These are phyloP conservation scores for Mycena crocata DNA, from an alignment of 768 basidiomycete species.

Conservation along the genomic window DNA sequence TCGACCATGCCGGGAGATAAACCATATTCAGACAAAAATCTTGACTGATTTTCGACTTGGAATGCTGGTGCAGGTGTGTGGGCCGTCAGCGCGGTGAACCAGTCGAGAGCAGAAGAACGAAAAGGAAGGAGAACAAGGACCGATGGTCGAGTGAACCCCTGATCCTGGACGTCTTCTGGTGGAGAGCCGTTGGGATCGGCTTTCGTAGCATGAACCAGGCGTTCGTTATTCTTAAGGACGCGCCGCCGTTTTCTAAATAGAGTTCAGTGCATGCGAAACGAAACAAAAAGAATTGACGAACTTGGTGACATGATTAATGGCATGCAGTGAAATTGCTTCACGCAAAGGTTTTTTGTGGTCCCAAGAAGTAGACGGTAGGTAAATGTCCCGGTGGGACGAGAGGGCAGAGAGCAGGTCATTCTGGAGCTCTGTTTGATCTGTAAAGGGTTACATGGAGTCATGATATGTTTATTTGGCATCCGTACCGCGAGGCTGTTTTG, in stretches of 20 bases:
- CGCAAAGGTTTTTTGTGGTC: constrained; percentile 73
- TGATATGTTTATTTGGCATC: neutral
- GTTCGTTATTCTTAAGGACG: constrained; percentile 94
- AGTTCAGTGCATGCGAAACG: constrained; percentile 3
- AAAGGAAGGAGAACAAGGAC: constrained; percentile 93
- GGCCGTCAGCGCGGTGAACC: constrained; percentile 82
- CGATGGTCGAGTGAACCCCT: constrained; percentile 97
- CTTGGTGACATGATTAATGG: constrained; percentile 92
- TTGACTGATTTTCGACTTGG: constrained; percentile 89
- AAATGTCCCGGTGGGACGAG: constrained; percentile 81
- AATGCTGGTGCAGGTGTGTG: constrained; percentile 79
- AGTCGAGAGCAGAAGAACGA: constrained; percentile 86
- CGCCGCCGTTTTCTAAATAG: constrained; percentile 83
- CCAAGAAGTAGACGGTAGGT: constrained; percentile 72
- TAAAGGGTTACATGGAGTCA: constrained; percentile 4
- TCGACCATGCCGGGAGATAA: constrained; percentile 84
- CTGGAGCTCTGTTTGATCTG: constrained; percentile 68
- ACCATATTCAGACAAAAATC: constrained; percentile 86
- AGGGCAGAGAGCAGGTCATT: constrained; percentile 75
- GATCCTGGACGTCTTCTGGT: constrained; percentile 88
- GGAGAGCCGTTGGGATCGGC: constrained; percentile 61
- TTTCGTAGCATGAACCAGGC: constrained; percentile 79
- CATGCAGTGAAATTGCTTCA: constrained; percentile 81
- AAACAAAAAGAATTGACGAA: constrained; percentile 48
- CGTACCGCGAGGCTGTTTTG: constrained; percentile 65